Evolutionary conservation across 2,329 filamentous ascomycete species (phyloP), one percentile per base, ranked within the genome.

Genomic region (Aureobasidium namibiae): DNA sequence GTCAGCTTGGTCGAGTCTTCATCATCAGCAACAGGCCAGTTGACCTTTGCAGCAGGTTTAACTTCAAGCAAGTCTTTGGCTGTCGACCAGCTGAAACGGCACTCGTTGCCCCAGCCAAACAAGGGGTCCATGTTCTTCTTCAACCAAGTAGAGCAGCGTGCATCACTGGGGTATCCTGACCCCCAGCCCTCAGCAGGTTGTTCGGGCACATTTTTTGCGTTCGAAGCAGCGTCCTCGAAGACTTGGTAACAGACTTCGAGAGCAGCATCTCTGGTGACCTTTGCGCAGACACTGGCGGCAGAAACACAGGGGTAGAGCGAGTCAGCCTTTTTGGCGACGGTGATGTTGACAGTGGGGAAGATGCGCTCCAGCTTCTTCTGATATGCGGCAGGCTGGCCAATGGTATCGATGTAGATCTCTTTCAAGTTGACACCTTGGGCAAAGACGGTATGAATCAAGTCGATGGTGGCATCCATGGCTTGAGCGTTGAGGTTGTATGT

Each of bases 371-470:
- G 78, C 69, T 87, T 90, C 68, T 82, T 84, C 78, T 97, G 92
- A 77, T 97, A 96, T 4, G 84, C 77, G 18, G 82, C 84, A 1
- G 92, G 92, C 59, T 81, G 87, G 34, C 92, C 92, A 68, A 97
- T 88, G 2, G 92, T 97, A 75, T 99, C 92, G 70, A 99, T 92
- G 72, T 91, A 99, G 54, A 99, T 89, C 73, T 96, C 90, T 60
- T 80, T 82, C 4, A 97, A 79, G 71, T 95, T 91, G 63, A 97
- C 88, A 36, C 90, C 89, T 21, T 80, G 79, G 9, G 83, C 84
- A 36, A 94, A 80, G 4, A 96, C 88, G 36, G 85, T 85, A 59
- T 84, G 79, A 67, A 97, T 92, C 56, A 99, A 79, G 39, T 83
- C 82, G 24, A 95, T 84, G 0, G 92, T 97, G 4, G 92, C 89